These are phyloP conservation scores for Amphicarpaea edgeworthii DNA, from an alignment of 306 rosid species.

Conservation along the genomic window DNA sequence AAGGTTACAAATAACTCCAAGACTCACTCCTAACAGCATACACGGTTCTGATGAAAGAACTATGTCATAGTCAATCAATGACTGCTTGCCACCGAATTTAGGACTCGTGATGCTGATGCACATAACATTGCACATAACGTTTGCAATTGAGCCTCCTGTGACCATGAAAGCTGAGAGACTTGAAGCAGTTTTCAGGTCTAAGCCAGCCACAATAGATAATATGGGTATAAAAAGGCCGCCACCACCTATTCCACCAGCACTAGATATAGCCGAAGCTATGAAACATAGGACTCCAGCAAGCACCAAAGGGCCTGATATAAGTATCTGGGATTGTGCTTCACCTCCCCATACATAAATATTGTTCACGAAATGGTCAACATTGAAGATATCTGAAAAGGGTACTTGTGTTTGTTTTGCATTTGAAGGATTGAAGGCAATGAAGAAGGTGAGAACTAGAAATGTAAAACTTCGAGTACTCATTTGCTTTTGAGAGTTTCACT, in stretches of 20 bases:
- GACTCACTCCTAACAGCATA: slow-evolving; percentile 85
- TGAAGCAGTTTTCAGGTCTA: slow-evolving; percentile 87
- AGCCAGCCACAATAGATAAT: slow-evolving; percentile 67
- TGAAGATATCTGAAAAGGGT: slow-evolving; percentile 51
- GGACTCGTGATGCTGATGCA: slow-evolving; percentile 47
- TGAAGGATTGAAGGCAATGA: slow-evolving; percentile 51
- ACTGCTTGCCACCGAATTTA: slow-evolving; percentile 60
- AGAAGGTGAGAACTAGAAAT: slow-evolving; percentile 49
- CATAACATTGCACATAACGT: slow-evolving; percentile 66
- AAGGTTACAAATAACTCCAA: slow-evolving; percentile 87
- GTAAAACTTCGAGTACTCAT: slow-evolving; percentile 48
- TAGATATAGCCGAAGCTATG: slow-evolving; percentile 76
- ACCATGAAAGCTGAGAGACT: slow-evolving; percentile 93
- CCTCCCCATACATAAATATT: slow-evolving; percentile 45
- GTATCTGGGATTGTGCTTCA: slow-evolving; percentile 39
- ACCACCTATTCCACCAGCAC: slow-evolving; percentile 95
- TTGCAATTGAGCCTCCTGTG: slow-evolving; percentile 91
- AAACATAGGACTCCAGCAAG: slow-evolving; percentile 66
- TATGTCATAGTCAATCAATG: slow-evolving; percentile 78
- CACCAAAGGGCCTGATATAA: slow-evolving; percentile 53
- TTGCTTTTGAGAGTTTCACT: slow-evolving; percentile 31
- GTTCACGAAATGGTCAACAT: slow-evolving; percentile 39
- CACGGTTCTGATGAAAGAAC: slow-evolving; percentile 84
- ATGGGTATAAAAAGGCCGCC: slow-evolving; percentile 89
- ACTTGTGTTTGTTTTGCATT: slow-evolving; percentile 63